phyloP scores from a whole-genome alignment of 192 early-diverging fungal species.

The Entomortierella beljakovae region DNA sequence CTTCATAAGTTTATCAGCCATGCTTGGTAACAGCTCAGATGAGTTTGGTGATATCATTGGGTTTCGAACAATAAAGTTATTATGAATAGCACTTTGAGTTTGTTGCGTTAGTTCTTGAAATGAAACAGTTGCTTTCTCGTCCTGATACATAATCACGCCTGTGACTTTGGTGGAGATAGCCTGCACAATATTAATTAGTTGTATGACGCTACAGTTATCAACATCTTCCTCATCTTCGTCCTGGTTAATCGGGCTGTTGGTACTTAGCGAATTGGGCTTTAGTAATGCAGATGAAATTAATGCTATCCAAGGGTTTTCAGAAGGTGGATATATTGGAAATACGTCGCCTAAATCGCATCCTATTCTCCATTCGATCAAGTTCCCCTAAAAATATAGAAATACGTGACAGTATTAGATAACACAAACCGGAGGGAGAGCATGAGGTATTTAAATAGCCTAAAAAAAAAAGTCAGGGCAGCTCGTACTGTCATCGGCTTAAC shows the following conservation, averaged over 20 bases:
- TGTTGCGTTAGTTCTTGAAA: constrained; percentile 24
- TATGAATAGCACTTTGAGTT: constrained; percentile 28
- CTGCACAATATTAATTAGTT: constrained; percentile 27
- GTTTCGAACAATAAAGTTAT: background rate
- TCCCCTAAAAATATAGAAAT: constrained; percentile 36
- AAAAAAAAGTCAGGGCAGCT: background rate
- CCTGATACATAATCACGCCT: constrained; percentile 41
- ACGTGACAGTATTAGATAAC: no score
- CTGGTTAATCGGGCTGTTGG: background rate
- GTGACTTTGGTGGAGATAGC: constrained; percentile 37
- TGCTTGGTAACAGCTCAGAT: background rate
- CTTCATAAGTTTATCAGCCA: background rate
- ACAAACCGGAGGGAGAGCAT: background rate
- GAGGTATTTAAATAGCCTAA: no score
- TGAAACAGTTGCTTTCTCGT: constrained; percentile 2
- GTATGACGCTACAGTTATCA: background rate
- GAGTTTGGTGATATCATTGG: background rate
- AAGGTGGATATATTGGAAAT: constrained; percentile 38
- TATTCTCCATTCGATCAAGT: constrained; percentile 41
- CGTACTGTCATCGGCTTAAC: constrained; percentile 36
- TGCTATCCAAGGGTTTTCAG: constrained; percentile 44
- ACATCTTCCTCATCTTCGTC: background rate
- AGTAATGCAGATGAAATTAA: constrained; percentile 42
- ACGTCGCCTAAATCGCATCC: constrained; percentile 33
- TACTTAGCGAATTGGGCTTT: background rate